phyloP scores from a whole-genome alignment of 2,329 filamentous ascomycete species.

The Aaosphaeria pasadenensis region DNA sequence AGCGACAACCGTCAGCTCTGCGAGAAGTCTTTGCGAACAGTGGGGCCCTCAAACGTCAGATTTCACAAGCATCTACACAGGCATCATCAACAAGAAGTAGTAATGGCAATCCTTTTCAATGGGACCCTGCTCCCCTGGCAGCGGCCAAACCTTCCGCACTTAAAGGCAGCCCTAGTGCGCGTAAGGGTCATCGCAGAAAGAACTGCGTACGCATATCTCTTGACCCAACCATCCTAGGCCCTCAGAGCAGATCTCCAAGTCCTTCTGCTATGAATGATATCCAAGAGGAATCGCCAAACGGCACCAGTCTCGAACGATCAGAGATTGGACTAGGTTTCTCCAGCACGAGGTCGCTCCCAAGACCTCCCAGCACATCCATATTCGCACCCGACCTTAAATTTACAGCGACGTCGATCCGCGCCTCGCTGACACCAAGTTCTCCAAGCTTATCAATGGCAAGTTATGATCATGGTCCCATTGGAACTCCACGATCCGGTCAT shows the following conservation, averaged over 20 bases:
- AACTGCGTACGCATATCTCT: slow-evolving; percentile 47
- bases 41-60: slow-evolving; percentile 33
- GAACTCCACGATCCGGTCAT: slow-evolving; percentile 8
- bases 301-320: slow-evolving; percentile 3
- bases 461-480: slow-evolving; percentile 24
- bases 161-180: slow-evolving; percentile 44
- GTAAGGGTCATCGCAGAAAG: slow-evolving; percentile 43
- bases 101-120: slow-evolving; percentile 46
- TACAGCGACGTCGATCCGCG: slow-evolving; percentile 29
- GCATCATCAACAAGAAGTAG: slow-evolving; percentile 40
- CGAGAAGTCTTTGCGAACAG: slow-evolving; percentile 31
- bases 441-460: slow-evolving; percentile 36
- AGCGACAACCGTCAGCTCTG: slow-evolving; percentile 24
- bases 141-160: slow-evolving; percentile 41
- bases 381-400: slow-evolving; percentile 37
- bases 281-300: slow-evolving; percentile 34
- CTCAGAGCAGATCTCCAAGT: slow-evolving; percentile 32
- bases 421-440: slow-evolving; percentile 41
- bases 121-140: slow-evolving; percentile 38
- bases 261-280: slow-evolving; percentile 35
- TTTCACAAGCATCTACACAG: slow-evolving; percentile 39
- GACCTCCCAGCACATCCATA: slow-evolving; percentile 23
- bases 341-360: slow-evolving; percentile 16
- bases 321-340: slow-evolving; percentile 13
- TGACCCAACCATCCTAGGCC: slow-evolving; percentile 41